Evolutionary conservation across 2,329 filamentous ascomycete species (phyloP).

Genomic region (Aspergillus thermomutatus): DNA sequence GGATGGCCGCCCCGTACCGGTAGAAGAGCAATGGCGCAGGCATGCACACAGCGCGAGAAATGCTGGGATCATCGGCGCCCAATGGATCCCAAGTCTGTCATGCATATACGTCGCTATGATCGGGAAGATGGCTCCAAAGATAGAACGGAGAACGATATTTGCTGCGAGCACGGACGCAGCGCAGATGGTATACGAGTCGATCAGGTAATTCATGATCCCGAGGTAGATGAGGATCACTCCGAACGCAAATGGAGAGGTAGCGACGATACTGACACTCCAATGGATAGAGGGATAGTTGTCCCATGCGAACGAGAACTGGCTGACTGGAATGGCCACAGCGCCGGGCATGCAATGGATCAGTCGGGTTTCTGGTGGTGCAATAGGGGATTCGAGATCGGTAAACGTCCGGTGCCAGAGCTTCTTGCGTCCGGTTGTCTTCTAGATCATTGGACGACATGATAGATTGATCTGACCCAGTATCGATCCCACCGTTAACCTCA

Average conservation of each 20-base stretch:
- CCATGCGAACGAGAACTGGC: constrained; percentile 60
- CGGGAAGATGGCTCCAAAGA: constrained; percentile 45
- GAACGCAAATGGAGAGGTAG: constrained; percentile 37
- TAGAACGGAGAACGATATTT: constrained; percentile 42
- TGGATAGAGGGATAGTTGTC: constrained; percentile 46
- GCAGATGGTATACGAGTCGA: constrained; percentile 41
- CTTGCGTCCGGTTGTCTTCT: too few species aligned
- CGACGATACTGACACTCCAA: constrained; percentile 37
- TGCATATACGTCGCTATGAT: constrained; percentile 48
- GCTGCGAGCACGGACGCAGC: constrained; percentile 40
- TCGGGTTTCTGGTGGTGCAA: too few species aligned
- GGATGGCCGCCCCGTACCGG: constrained; percentile 34
- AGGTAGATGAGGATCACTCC: constrained; percentile 41
- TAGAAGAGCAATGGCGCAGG: constrained; percentile 42
- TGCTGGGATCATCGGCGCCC: constrained; percentile 44
- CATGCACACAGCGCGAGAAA: constrained; percentile 42
- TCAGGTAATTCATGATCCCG: constrained; percentile 40
- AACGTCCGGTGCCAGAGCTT: too few species aligned
- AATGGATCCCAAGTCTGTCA: constrained; percentile 43
- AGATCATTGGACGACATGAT: too few species aligned
- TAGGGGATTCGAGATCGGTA: too few species aligned
- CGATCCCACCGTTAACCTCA: too few species aligned
- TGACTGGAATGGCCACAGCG: constrained; percentile 53
- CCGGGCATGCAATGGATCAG: too few species aligned
- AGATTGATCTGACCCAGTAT: too few species aligned